phyloP scores from a whole-genome alignment of 2,329 filamentous ascomycete genomes.

The Cladosporium colombiae region DNA sequence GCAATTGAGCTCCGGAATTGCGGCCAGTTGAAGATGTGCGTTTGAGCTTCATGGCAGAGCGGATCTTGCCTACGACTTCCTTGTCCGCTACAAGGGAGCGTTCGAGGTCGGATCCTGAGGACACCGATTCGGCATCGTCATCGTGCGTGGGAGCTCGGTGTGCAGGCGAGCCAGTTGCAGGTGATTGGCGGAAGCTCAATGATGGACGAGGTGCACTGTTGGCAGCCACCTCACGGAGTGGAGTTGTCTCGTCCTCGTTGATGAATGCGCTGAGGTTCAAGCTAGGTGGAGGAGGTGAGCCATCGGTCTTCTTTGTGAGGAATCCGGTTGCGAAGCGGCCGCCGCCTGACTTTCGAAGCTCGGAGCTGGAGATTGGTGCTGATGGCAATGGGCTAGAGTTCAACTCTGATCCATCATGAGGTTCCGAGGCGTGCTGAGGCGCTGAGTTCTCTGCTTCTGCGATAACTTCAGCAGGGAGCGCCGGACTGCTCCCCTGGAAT shows the following conservation, averaged over 20 bases:
- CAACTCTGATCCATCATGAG: neutral
- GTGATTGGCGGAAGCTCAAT: constrained; percentile 36
- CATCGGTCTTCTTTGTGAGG: constrained; percentile 65
- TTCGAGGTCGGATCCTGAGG: constrained; percentile 30
- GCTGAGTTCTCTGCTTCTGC: constrained; percentile 24
- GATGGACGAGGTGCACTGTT: constrained; percentile 48
- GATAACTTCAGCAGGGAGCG: constrained; percentile 47
- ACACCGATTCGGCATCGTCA: constrained; percentile 36
- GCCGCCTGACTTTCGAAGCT: constrained; percentile 50
- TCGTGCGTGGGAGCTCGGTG: constrained; percentile 27
- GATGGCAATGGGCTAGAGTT: constrained; percentile 60
- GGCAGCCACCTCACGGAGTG: constrained; percentile 47
- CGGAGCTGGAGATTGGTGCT: constrained; percentile 60
- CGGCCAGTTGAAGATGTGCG: constrained; percentile 42
- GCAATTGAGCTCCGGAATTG: constrained; percentile 25
- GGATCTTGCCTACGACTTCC: constrained; percentile 30
- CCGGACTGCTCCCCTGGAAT: constrained; percentile 50
- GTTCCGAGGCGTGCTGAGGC: neutral
- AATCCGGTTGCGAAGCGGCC: constrained; percentile 87
- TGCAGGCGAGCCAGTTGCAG: constrained; percentile 30
- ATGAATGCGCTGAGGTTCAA: constrained; percentile 61
- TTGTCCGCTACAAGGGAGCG: constrained; percentile 31
- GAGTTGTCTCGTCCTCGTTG: constrained; percentile 53
- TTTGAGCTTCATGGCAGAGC: constrained; percentile 55
- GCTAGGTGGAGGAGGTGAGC: constrained; percentile 56